phyloP scores from a whole-genome alignment of 2,329 filamentous ascomycete genomes.

The Aspergillus brasiliensis region DNA sequence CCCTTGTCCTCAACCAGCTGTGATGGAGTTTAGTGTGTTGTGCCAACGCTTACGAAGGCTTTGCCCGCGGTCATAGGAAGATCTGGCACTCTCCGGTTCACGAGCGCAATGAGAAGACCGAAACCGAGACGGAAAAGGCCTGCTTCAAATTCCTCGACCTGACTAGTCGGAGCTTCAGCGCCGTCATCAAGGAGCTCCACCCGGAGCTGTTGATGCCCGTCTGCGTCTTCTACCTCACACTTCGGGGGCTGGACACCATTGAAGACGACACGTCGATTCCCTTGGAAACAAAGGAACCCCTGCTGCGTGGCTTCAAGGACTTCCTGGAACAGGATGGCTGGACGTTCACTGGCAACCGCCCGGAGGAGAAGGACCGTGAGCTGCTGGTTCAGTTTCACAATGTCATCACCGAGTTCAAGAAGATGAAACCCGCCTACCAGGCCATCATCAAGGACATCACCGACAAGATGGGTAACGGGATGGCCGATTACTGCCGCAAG shows the following conservation, averaged over 20 bases:
- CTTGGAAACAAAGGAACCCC: slow-evolving; percentile 77
- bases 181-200: slow-evolving; percentile 94
- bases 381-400: slow-evolving; percentile 90
- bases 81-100: slow-evolving; percentile 95
- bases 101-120: slow-evolving; percentile 73
- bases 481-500: slow-evolving; percentile 92
- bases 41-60: slow-evolving; percentile 17
- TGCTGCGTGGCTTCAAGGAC: slow-evolving; percentile 79
- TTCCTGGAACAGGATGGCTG: slow-evolving; percentile 82
- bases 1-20: slow-evolving; percentile 3
- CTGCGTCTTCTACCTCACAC: slow-evolving; percentile 86
- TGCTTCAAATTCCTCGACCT: slow-evolving; percentile 85
- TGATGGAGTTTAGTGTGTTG: slow-evolving; percentile 6
- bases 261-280: slow-evolving; percentile 97
- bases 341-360: slow-evolving; percentile 83
- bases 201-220: slow-evolving; percentile 90
- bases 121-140: slow-evolving; percentile 70
- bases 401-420: slow-evolving; percentile 82
- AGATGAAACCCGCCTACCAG: slow-evolving; percentile 80
- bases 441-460: slow-evolving; percentile 91
- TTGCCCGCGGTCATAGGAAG: slow-evolving; percentile 64
- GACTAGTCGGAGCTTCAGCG: slow-evolving; percentile 89
- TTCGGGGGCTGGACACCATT: slow-evolving; percentile 94
- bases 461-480: slow-evolving; percentile 93
- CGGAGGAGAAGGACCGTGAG: slow-evolving; percentile 91